A percentile compares a stretch with the other conserved stretches of the same genome.
phyloP scores from a whole-genome alignment of 768 basidiomycete genomes.

The Boletus vermiculosoides region DNA sequence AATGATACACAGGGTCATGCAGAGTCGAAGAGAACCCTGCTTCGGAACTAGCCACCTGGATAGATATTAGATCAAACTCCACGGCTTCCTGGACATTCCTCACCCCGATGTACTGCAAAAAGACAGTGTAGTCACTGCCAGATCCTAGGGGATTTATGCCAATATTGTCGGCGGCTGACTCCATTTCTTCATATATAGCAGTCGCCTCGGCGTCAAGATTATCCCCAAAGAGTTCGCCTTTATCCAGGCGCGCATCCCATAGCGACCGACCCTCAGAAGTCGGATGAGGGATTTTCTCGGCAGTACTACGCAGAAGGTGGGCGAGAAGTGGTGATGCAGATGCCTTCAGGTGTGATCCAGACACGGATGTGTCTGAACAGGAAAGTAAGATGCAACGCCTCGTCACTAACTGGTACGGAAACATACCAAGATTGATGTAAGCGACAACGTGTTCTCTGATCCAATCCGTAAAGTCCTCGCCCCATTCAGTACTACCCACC shows the following conservation, averaged over 20 bases:
- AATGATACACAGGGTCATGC: constrained; percentile 70
- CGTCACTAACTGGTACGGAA: constrained; percentile 31
- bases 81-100: constrained; percentile 18
- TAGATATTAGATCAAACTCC: constrained; percentile 1
- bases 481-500: constrained; percentile 90
- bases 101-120: constrained; percentile 77
- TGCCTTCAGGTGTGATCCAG: constrained; percentile 50
- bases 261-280: constrained; percentile 60
- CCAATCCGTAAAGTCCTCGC: constrained; percentile 86
- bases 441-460: constrained; percentile 78
- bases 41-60: constrained; percentile 36
- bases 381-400: constrained; percentile 26
- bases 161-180: constrained; percentile 30
- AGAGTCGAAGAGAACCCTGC: constrained; percentile 34
- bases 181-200: constrained; percentile 25
- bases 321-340: constrained; percentile 80
- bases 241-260: constrained; percentile 73
- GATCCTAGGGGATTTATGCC: constrained; percentile 69
- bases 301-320: constrained; percentile 65
- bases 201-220: constrained; percentile 31
- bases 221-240: constrained; percentile 40
- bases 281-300: constrained; percentile 73
- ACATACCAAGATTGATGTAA: constrained; percentile 77
- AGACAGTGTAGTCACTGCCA: constrained; percentile 90
- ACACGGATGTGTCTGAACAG: constrained; percentile 50